A percentile compares a stretch with the other conserved stretches of the same genome.
These are phyloP conservation scores for Porcisia hertigi DNA, from an alignment of 208 protist genomes.

Conservation along the genomic window DNA sequence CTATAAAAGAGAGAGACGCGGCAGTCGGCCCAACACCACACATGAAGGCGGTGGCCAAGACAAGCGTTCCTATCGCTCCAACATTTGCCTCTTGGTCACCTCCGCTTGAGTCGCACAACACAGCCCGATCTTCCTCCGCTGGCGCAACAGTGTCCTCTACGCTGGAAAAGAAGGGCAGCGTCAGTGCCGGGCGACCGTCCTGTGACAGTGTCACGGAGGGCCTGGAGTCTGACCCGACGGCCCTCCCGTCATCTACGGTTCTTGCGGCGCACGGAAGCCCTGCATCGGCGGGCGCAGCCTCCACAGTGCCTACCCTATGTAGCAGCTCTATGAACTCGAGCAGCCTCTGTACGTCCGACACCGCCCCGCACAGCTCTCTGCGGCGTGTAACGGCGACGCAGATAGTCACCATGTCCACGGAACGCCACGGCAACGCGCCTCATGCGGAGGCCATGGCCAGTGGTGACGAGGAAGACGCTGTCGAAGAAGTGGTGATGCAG, in stretches of 20 bases:
- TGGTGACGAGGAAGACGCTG: background rate
- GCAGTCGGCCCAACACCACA: background rate
- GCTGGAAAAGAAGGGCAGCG: constrained; percentile 1
- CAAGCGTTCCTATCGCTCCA: background rate
- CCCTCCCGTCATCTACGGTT: background rate
- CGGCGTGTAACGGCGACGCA: background rate
- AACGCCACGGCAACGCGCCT: background rate
- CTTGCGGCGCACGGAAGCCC: background rate
- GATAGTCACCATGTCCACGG: background rate
- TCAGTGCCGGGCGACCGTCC: background rate
- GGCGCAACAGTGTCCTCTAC: constrained; percentile 7
- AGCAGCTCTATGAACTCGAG: background rate
- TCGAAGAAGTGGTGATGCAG: constrained; percentile 8
- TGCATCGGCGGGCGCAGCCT: background rate
- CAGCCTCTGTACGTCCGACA: background rate
- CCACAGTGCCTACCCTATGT: background rate
- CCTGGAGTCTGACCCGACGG: background rate
- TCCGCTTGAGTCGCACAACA: background rate
- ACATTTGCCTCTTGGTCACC: background rate
- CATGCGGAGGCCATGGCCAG: background rate
- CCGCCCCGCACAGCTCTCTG: background rate
- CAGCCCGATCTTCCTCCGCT: constrained; percentile 6
- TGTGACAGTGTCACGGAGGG: constrained; percentile 1
- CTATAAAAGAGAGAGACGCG: background rate
- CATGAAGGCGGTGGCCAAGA: background rate